These are phyloP conservation scores for Epipyxis sp. DNA, from an alignment of 108 stramenopile species.

Conservation along the genomic window DNA sequence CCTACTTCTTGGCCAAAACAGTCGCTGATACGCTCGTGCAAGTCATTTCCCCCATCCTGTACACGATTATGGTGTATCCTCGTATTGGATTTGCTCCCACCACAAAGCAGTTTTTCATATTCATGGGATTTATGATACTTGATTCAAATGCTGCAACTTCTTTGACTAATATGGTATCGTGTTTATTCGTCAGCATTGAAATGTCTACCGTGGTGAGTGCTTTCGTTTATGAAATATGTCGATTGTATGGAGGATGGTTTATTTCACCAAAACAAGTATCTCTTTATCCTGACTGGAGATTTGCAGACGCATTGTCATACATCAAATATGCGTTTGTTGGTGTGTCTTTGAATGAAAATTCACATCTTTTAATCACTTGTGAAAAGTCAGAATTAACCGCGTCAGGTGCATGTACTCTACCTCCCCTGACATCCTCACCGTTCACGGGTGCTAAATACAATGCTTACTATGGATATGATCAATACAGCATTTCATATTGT, in stretches of 20 bases:
- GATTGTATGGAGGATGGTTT: conserved; percentile 14
- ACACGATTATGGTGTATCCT: conserved; percentile 30
- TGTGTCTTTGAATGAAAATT: conserved; percentile 22
- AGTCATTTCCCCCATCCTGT: conserved; percentile 25
- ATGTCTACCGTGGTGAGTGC: not conserved
- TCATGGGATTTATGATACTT: conserved; percentile 35
- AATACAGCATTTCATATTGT: not conserved
- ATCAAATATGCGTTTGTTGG: conserved; percentile 37
- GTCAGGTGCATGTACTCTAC: not conserved
- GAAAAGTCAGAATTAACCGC: not conserved
- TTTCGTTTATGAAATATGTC: not conserved
- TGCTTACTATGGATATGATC: conserved; percentile 16
- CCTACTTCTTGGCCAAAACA: conserved; percentile 72
- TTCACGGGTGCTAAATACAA: not conserved
- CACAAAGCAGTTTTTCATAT: conserved; percentile 30
- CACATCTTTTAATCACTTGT: not conserved
- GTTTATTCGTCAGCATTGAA: conserved; percentile 14
- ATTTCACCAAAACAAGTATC: not conserved
- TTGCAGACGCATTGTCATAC: conserved; percentile 16
- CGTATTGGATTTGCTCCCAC: conserved; percentile 18
- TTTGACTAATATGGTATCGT: conserved; percentile 18
- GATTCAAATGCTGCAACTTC: conserved; percentile 24
- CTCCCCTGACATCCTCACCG: not conserved
- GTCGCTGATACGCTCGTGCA: conserved; percentile 26
- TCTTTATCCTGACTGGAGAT: not conserved